phyloP scores from a whole-genome alignment of 2,329 filamentous ascomycete species.

The Aspergillus alliaceus region DNA sequence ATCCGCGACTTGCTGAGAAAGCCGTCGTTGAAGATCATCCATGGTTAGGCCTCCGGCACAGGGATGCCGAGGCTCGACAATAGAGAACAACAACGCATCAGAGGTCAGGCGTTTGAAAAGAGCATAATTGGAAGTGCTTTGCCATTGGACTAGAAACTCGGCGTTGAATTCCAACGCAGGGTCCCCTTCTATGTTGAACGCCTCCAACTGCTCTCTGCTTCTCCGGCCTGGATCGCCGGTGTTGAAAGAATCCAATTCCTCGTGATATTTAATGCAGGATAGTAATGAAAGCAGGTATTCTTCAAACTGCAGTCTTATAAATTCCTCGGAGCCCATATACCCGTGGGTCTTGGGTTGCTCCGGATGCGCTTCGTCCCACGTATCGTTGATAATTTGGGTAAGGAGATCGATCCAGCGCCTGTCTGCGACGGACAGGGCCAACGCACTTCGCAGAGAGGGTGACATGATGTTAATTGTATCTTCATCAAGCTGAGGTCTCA shows the following conservation, averaged over 20 bases:
- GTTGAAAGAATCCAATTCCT: constrained; percentile 56
- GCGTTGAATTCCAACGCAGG: constrained; percentile 78
- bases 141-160: constrained; percentile 88
- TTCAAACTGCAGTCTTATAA: constrained; percentile 95
- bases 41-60: constrained; percentile 90
- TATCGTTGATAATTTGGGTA: constrained; percentile 89
- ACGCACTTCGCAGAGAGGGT: constrained; percentile 70
- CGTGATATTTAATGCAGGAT: constrained; percentile 85
- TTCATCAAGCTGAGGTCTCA: constrained; percentile 68
- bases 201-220: constrained; percentile 54
- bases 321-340: constrained; percentile 94
- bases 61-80: constrained; percentile 89
- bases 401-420: constrained; percentile 95
- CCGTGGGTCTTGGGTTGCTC: constrained; percentile 89
- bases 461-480: constrained; percentile 82
- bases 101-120: constrained; percentile 75
- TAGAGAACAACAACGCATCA: constrained; percentile 87
- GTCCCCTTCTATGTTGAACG: constrained; percentile 70
- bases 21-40: constrained; percentile 86
- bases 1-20: constrained; percentile 90
- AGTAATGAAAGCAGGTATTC: constrained; percentile 90
- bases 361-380: constrained; percentile 92
- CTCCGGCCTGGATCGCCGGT: constrained; percentile 43
- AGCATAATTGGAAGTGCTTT: constrained; percentile 82
- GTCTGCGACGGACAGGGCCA: constrained; percentile 80